phyloP scores from a whole-genome alignment of 257 asterid genomes.

The Solanum bulbocastanum region DNA sequence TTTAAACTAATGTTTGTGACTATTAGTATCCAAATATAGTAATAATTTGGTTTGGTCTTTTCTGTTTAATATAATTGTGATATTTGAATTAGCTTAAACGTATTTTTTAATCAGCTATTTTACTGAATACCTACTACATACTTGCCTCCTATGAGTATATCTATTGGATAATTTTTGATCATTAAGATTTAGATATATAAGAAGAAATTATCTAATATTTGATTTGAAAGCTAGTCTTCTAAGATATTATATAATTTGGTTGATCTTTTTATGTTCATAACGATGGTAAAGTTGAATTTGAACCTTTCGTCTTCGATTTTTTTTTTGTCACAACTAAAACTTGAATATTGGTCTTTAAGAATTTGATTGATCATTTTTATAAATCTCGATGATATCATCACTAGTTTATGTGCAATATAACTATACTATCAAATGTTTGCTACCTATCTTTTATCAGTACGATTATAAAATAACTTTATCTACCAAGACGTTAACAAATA shows the following conservation, averaged over 20 bases:
- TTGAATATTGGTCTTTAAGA: background rate
- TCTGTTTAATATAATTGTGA: background rate
- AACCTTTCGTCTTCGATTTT: background rate
- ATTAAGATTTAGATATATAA: background rate
- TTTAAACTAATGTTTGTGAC: background rate
- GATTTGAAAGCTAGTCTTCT: background rate
- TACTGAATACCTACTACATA: background rate
- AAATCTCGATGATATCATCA: background rate
- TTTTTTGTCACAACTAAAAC: background rate
- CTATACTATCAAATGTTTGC: background rate
- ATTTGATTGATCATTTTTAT: background rate
- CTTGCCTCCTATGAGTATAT: no score
- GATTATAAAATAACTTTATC: background rate
- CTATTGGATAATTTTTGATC: background rate
- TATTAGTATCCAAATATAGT: background rate
- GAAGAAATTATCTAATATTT: background rate
- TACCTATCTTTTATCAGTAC: background rate
- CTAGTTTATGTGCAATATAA: background rate
- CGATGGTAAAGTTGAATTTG: background rate
- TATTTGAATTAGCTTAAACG: background rate
- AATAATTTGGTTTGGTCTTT: background rate
- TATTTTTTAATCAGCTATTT: background rate
- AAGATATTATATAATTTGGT: background rate
- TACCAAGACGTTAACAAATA: accelerated
- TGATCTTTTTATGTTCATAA: background rate